Evolutionary conservation across 345 rosid species (phyloP), one percentile per base, ranked within the genome.

Genomic region (Salix koriyanagi): DNA sequence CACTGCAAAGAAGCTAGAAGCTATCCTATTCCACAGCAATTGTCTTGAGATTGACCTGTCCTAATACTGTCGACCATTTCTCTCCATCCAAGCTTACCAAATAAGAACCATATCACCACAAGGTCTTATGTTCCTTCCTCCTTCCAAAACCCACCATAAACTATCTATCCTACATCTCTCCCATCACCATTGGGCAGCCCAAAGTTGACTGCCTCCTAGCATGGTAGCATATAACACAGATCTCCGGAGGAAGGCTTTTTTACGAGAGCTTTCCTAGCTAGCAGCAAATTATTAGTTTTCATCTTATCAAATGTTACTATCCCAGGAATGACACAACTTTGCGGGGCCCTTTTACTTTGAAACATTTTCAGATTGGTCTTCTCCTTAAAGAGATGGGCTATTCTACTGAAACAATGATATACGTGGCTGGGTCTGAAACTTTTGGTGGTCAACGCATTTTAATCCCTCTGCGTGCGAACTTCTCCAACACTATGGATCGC

Each of bases 391-490:
- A 97, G 76, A 79, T 96, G 92, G 99, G 99, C 64, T 96, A 94
- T 84, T 88, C 94, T 61, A 87, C 91, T 61, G 91, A 85, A 74
- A 93, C 98, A 67, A 89, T 89, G 69, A 91, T 96, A 73, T 96
- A 94, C 83, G 81, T 96, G 77, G 96, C 97, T 65, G 99, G 99
- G 75, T 92, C 97, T 60, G 97, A 96, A 85, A 87, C 84, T 70
- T 92, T 96, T 76, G 99, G 99, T 46, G 99, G 99, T 76, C 98
- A 96, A 71, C 92, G 99, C 56, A 82, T 91, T 77, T 75, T 94
- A 79, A 94, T 91, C 74, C 99, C 99, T 77, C 81, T 96, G 37
- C 98, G 98, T 79, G 93, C 96, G 71, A 91, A 94, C 93, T 94
- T 90, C 80, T 70, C 93, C 67, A 89, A 96, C 76, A 71, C 86